Base-by-base conservation (phyloP, 371 early-diverging fungal species). In the Mortierella sp. region DNA sequence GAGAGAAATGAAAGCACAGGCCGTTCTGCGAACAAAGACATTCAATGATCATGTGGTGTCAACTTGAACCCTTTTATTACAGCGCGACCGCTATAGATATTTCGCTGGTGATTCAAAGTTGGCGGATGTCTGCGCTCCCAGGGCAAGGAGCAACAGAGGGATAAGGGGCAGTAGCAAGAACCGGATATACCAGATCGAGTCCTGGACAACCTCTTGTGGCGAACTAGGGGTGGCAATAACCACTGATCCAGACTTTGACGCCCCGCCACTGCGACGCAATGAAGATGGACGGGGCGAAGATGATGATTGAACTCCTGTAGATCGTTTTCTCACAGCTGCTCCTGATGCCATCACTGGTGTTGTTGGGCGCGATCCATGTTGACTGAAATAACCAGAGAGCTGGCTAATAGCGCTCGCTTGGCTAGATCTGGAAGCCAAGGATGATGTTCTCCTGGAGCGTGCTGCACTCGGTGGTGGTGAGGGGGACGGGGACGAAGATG, bases 131-230 rank as follows among this genome's bases (percentile, higher is more conserved):
- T 67, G 73, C 18, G 58, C 67, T 13, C 59, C 54, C 47, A 67
- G 21, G 18, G 67, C 67, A 23, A 72, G 38, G 50, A 72, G 23
- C 14, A 72, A 46, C 45, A 72, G 38, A 0, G 63, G 51, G 41
- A 72, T 53, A 39, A 72, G 28, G 0, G 67, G 72, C 42, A 72
- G 39, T 28, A 72, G 38, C 51, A 72, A 46, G 38, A 72, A 58
- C 24, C 64, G 53, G 19, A 72, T 72, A 27, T 72, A 72, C 26
- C 63, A 62, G 26, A 54, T 58, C 27, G 73, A 72, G 26, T 23
- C 46, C 43, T 67, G 60, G 19, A 54, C 64, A 19, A 61, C 57
- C 18, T 51, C 64, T 23, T 72, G 72, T 5, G 67, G 73, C 9
- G 73, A 67, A 47, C 13, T 50, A 16, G 28, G 10, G 7, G 34